These are phyloP conservation scores for Blastocystis hominis DNA, from an alignment of 352 stramenopile genomes.

Conservation along the genomic window DNA sequence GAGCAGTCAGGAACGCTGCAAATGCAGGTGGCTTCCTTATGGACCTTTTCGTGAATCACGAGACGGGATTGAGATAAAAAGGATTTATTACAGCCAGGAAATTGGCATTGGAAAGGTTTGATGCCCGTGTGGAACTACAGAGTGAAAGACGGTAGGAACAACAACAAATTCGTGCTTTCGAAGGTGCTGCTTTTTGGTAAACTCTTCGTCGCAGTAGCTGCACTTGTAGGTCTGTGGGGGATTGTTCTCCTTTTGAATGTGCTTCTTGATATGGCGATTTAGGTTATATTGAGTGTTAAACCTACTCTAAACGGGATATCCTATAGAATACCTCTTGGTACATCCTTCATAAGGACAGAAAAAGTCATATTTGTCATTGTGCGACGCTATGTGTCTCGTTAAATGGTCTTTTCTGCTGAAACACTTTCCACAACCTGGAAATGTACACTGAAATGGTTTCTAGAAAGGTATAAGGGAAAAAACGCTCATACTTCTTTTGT, in stretches of 20 bases:
- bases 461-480: neutral
- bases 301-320: neutral
- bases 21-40: neutral
- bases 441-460: constrained; percentile 33
- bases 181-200: constrained; percentile 28
- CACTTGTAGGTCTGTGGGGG: constrained; percentile 1
- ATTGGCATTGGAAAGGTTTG: constrained; percentile 8
- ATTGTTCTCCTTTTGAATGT: neutral
- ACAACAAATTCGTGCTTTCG: constrained; percentile 22
- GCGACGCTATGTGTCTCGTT: neutral
- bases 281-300: constrained; percentile 42
- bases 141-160: neutral
- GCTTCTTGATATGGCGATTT: constrained; percentile 39
- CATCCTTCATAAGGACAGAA: constrained; percentile 7
- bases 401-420: constrained; percentile 43
- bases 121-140: constrained; percentile 35
- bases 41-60: constrained; percentile 4
- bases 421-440: constrained; percentile 26
- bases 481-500: constrained; percentile 14
- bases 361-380: constrained; percentile 27
- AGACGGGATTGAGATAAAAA: neutral
- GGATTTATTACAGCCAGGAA: constrained; percentile 17
- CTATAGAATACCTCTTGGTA: neutral
- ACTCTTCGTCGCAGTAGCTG: constrained; percentile 4
- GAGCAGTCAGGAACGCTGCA: neutral